Conservation (phyloP, 441 rosid species). For the Pelargonium myrrhifolium region DNA sequence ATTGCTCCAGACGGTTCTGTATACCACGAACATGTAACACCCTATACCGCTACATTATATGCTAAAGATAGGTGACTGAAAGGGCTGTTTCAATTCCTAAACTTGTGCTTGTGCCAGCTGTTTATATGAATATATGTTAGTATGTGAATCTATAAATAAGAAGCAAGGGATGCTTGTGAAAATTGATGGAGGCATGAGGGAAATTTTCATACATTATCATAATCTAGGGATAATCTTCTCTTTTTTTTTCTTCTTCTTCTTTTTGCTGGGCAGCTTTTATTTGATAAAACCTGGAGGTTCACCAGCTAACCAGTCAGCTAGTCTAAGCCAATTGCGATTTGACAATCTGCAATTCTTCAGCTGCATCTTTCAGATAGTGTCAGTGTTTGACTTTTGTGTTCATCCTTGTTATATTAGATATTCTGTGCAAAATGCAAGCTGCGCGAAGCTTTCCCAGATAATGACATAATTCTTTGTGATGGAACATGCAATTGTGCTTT, state of each 20-base stretch:
- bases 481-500: slow-evolving; percentile 91
- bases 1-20: slow-evolving; percentile 95
- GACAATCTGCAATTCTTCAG: neutral
- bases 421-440: slow-evolving; percentile 88
- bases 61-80: neutral
- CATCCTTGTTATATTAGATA: slow-evolving; percentile 40
- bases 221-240: neutral
- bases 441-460: slow-evolving; percentile 79
- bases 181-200: neutral
- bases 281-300: neutral
- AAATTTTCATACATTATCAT: neutral
- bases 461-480: slow-evolving; percentile 91
- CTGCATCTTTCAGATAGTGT: neutral
- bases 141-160: neutral
- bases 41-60: slow-evolving; percentile 9
- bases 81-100: neutral
- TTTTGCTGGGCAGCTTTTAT: neutral
- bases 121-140: neutral
- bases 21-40: slow-evolving; percentile 82
- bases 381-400: slow-evolving; percentile 5
- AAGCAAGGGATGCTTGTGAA: neutral
- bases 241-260: no score
- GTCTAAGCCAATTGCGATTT: neutral
- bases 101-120: neutral
- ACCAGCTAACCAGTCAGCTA: neutral